Percentiles rank a stretch among this genome's conserved stretches.
phyloP scores from a whole-genome alignment of 2,329 filamentous ascomycete genomes.

The Colletotrichum sp. region DNA sequence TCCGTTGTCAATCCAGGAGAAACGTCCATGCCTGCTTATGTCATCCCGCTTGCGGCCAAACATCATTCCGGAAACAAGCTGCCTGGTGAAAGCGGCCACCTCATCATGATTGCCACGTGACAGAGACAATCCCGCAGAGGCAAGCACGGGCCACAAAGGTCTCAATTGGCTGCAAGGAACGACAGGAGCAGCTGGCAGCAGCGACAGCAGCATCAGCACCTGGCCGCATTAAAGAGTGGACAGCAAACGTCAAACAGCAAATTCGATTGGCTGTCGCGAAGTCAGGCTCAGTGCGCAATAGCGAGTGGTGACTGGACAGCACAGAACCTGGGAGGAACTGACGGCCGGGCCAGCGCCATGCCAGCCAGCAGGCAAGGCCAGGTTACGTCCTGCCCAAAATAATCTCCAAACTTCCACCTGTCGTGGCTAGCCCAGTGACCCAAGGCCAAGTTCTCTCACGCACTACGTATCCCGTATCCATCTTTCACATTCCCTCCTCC shows the following conservation, averaged over 20 bases:
- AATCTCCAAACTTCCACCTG: slow-evolving; percentile 17
- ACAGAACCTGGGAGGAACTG: not conserved
- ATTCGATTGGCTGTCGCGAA: not conserved
- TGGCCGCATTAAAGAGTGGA: not conserved
- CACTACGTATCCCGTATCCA: slow-evolving; percentile 23
- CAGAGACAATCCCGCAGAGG: not conserved
- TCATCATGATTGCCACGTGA: slow-evolving; percentile 13
- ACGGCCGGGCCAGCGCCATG: not conserved
- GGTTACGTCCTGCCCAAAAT: slow-evolving; percentile 1
- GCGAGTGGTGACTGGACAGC: not conserved
- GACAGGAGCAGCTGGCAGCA: not conserved
- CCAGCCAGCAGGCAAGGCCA: not conserved
- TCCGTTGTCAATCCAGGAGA: not conserved
- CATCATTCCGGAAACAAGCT: not conserved
- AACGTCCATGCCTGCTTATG: not conserved
- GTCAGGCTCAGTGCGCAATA: not conserved
- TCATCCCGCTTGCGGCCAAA: slow-evolving; percentile 17
- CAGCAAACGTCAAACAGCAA: not conserved
- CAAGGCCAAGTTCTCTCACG: not conserved
- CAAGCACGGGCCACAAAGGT: not conserved
- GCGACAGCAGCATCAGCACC: not conserved
- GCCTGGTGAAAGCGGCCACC: slow-evolving; percentile 11
- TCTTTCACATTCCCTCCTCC: slow-evolving; percentile 16
- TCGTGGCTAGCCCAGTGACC: not conserved
- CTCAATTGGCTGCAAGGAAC: not conserved